Evolutionary conservation across 2,329 filamentous ascomycete species (phyloP), one percentile per base, ranked within the genome.

Genomic region (Allantophomopsis cytisporea): DNA sequence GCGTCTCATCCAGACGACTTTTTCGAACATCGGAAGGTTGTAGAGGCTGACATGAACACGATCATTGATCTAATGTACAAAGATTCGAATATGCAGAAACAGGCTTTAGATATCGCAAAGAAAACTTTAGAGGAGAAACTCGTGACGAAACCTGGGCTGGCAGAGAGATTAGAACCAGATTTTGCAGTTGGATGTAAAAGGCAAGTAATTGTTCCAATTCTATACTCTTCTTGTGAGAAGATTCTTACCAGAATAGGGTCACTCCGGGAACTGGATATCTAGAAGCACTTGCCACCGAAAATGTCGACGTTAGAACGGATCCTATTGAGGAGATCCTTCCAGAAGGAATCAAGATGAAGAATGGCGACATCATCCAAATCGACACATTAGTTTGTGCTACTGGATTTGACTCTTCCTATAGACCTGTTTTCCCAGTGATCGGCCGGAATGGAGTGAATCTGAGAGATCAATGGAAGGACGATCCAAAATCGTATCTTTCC

Each of bases 341-440:
- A 6, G 46, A 45, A 1, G 55, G 58, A 2, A 46, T 61, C 10
- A 38, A 54, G 33, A 49, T 56, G 2, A 43, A 41, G 1, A 49
- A 48, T 20, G 53, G 49, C 2, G 38, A 38, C n/a, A 40, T 43
- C 28, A 18, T 40, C 12, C 12, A 67, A 28, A 63, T 72, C 12
- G 74, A 78, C 47, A 62, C 63, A 11, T 65, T 78, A 16, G 60
- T 77, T 36, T 73, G 69, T 43, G 71, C 71, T n/a, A 74, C 70
- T 0, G 70, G 71, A 1, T 75, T 73, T 47, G 64, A 74, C 46
- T 65, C 64, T 14, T 35, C 39, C 12, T 40, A 36, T 31, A n/a
- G n/a, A 2, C 39, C 39, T 30, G 14, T 14, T 11, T 40, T 40
- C 34, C 39, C 39, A 13, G 17, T 40, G 8, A 5, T 69, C 46